These are phyloP conservation scores for Fusarium setosum DNA, from an alignment of 2,329 filamentous ascomycete species.

Conservation along the genomic window DNA sequence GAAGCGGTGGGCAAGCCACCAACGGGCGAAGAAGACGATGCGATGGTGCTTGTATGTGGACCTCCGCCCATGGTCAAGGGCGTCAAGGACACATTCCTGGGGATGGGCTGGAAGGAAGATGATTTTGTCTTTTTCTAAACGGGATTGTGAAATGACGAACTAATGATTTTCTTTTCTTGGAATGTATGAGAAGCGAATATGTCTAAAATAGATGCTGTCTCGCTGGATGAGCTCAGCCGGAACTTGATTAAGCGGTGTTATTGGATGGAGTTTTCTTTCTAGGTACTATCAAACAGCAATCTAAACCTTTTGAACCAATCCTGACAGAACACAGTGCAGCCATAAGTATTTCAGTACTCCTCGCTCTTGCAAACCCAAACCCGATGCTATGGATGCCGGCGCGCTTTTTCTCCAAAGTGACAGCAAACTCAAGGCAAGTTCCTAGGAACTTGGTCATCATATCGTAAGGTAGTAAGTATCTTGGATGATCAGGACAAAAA, in stretches of 20 bases:
- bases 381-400: not conserved
- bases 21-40: slow-evolving; percentile 54
- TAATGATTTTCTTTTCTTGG: not conserved
- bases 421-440: slow-evolving; percentile 6
- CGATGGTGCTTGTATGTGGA: slow-evolving; percentile 83
- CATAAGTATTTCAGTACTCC: not conserved
- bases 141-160: too few relatives aligned
- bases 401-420: not conserved
- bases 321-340: not conserved
- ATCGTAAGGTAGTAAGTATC: slow-evolving; percentile 3
- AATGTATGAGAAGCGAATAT: not conserved
- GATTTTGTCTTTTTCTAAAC: slow-evolving; percentile 44
- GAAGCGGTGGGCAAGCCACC: slow-evolving; percentile 61
- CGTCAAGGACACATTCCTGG: slow-evolving; percentile 62
- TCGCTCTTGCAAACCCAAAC: not conserved
- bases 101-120: slow-evolving; percentile 70
- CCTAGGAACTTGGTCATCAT: slow-evolving; percentile 11
- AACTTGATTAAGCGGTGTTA: slow-evolving; percentile 2
- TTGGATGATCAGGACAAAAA: not conserved
- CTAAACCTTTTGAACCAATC: not conserved
- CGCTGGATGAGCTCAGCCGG: not conserved
- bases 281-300: not conserved
- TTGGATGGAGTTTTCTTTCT: not conserved
- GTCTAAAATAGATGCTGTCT: not conserved
- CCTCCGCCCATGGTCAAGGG: slow-evolving; percentile 79